Conservation (phyloP, 1,284 basidiomycete genomes). For the Mrakiaceae sp. region DNA sequence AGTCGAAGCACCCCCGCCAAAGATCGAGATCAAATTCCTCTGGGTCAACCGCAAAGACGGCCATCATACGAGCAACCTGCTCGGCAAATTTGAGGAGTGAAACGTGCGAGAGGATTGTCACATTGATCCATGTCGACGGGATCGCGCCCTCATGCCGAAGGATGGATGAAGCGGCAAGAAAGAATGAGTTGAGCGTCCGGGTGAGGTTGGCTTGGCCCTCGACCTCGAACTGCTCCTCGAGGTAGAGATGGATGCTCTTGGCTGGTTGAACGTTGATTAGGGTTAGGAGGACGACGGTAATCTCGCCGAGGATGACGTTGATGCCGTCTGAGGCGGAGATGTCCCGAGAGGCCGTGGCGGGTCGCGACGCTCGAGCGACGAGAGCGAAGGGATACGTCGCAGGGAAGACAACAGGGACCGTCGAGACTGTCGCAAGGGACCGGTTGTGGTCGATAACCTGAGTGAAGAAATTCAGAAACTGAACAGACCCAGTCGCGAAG, state of each 20-base stretch:
- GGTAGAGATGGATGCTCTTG: constrained; percentile 64
- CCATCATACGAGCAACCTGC: constrained; percentile 62
- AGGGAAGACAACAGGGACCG: constrained; percentile 75
- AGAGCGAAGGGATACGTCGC: constrained; percentile 87
- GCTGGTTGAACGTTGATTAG: constrained; percentile 67
- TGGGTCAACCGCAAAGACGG: constrained; percentile 70
- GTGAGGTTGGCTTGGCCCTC: constrained; percentile 73
- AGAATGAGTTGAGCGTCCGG: constrained; percentile 59
- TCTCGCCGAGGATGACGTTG: constrained; percentile 74
- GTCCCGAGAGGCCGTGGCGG: constrained; percentile 31
- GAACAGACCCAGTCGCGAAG: too few species aligned
- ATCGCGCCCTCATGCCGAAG: constrained; percentile 71
- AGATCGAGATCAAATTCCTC: constrained; percentile 61
- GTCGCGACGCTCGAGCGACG: constrained; percentile 53
- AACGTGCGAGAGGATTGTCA: constrained; percentile 80
- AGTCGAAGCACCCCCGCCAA: constrained; percentile 72
- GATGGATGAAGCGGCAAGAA: constrained; percentile 71
- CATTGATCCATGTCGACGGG: constrained; percentile 83
- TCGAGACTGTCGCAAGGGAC: constrained; percentile 48
- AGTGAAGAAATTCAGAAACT: too few species aligned
- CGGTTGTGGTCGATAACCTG: constrained; percentile 53
- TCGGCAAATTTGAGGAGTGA: constrained; percentile 81
- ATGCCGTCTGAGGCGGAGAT: constrained; percentile 40
- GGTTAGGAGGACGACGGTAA: constrained; percentile 71
- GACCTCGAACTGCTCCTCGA: constrained; percentile 69